Evolutionary conservation across 371 early-diverging fungal genomes (phyloP), one percentile per base, ranked within the genome.

Genomic region (Rhizoclosmatium hyalinum): DNA sequence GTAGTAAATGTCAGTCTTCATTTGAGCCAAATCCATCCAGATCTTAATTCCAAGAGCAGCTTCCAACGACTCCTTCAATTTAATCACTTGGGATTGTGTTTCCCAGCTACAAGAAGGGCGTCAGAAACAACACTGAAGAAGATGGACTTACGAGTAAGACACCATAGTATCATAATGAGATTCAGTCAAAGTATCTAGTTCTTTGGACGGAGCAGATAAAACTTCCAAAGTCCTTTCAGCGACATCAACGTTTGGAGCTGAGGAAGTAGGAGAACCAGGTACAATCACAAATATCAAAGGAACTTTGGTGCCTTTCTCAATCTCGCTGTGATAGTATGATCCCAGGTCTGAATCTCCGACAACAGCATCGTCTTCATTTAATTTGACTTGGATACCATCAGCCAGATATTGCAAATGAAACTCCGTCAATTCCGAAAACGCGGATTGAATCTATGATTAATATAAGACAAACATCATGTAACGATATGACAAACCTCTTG

Each of bases 1-100:
- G 2, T 10, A 3, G 63, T 72, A 72, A 72, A 72, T 62, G 62
- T 72, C 63, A 3, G 2, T 32, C 21, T 72, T 44, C 72, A 72
- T 72, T 10, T 72, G 39, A 39, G 3, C 3, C 6, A 45, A 60
- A 50, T 72, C 72, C 8, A 72, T 21, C 72, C 72, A 72, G n/a
- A 72, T 44, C 8, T 72, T 72, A 8, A 72, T 42, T 6, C n/a
- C 58, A 5, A 58, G 58, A 10, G 19, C 3, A 21, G 6, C 62
- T 39, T 62, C n/a, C 5, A 53, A 57, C 60, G 62, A 47, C 4
- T 57, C 2, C 12, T 19, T 42, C 47, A 66, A 10, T 4, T 42
- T 10, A 4, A 50, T 4, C 19, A 72, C 72, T 47, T 72, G 72
- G 21, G 3, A 3, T 41, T 72, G 39, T 19, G 72, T 72, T 4